phyloP scores from a whole-genome alignment of 768 basidiomycete species.

The Basidioascus undulatus region DNA sequence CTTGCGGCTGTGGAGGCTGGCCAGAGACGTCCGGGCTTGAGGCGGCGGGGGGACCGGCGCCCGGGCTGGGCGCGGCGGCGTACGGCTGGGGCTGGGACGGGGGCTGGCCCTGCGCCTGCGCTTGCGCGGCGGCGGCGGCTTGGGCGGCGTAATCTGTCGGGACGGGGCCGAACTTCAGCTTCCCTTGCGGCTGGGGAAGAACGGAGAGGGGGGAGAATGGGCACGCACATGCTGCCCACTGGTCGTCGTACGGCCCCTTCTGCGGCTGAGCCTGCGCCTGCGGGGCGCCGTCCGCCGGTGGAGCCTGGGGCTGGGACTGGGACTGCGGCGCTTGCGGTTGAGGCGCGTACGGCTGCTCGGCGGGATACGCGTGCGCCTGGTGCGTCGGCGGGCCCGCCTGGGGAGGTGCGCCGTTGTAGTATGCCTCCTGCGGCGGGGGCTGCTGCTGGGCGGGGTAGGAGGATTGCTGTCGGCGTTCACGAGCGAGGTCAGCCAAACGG shows the following conservation, averaged over 20 bases:
- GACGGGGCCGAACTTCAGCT: conserved; percentile 17
- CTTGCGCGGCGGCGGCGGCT: conserved; percentile 12
- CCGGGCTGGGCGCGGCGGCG: no score
- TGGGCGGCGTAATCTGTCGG: no score
- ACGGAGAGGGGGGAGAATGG: conserved; percentile 12
- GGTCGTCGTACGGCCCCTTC: neutral
- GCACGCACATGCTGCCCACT: conserved; percentile 14
- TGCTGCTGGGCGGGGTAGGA: conserved; percentile 13
- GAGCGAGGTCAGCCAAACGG: conserved; percentile 13
- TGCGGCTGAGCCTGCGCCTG: conserved; percentile 14
- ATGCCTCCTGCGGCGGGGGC: conserved; percentile 7
- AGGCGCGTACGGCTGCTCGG: conserved; percentile 11
- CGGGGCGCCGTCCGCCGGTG: conserved; percentile 7
- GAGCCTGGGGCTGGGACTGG: conserved; percentile 9
- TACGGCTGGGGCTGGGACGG: conserved; percentile 23
- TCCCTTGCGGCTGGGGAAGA: conserved; percentile 11
- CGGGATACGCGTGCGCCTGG: conserved; percentile 7
- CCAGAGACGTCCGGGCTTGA: no score
- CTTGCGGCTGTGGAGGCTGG: no score
- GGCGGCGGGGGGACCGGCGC: no score
- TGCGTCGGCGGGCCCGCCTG: conserved; percentile 9
- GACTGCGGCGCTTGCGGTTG: conserved; percentile 17
- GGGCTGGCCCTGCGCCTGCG: conserved; percentile 20
- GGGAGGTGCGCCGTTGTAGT: conserved; percentile 4
- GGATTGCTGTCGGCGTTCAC: conserved; percentile 31